phyloP scores from a whole-genome alignment of 2,329 filamentous ascomycete genomes.

The Colletotrichum phormii region DNA sequence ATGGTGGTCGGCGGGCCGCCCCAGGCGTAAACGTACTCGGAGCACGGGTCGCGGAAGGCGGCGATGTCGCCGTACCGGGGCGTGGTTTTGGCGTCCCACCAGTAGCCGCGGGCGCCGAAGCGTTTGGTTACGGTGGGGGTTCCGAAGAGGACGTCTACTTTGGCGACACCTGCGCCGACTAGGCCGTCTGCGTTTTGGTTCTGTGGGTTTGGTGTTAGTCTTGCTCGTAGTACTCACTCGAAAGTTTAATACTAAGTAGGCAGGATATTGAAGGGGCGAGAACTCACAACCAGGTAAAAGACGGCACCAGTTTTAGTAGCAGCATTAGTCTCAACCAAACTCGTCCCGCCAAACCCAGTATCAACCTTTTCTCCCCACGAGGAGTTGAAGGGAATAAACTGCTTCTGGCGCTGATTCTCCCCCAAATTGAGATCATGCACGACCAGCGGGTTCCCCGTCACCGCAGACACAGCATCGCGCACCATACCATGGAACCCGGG shows the following conservation, averaged over 20 bases:
- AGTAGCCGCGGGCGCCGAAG: slow-evolving; percentile 46
- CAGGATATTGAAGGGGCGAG: too few relatives aligned
- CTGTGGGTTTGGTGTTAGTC: rapidly evolving
- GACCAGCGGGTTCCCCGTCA: slow-evolving; percentile 49
- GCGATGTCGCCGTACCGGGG: slow-evolving; percentile 53
- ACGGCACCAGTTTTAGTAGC: slow-evolving; percentile 44
- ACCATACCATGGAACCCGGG: slow-evolving; percentile 54
- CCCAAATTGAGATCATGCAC: slow-evolving; percentile 52
- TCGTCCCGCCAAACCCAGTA: slow-evolving; percentile 53
- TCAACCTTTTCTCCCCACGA: slow-evolving; percentile 50
- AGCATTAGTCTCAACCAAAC: slow-evolving; percentile 49
- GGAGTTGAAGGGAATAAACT: slow-evolving; percentile 51
- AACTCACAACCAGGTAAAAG: slow-evolving; percentile 51
- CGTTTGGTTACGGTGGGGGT: slow-evolving; percentile 50
- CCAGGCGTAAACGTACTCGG: slow-evolving; percentile 51
- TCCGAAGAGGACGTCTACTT: slow-evolving; percentile 47
- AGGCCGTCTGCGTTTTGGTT: slow-evolving; percentile 47
- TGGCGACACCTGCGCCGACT: slow-evolving; percentile 50
- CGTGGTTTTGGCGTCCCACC: slow-evolving; percentile 48
- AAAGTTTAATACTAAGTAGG: too few relatives aligned
- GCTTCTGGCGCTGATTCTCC: slow-evolving; percentile 47
- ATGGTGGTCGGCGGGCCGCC: slow-evolving; percentile 50
- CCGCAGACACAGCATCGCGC: slow-evolving; percentile 48
- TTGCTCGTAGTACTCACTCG: not conserved
- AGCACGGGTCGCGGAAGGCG: slow-evolving; percentile 50